phyloP scores from a whole-genome alignment of 805 yeast genomes.

The Dipodascus albidus region DNA sequence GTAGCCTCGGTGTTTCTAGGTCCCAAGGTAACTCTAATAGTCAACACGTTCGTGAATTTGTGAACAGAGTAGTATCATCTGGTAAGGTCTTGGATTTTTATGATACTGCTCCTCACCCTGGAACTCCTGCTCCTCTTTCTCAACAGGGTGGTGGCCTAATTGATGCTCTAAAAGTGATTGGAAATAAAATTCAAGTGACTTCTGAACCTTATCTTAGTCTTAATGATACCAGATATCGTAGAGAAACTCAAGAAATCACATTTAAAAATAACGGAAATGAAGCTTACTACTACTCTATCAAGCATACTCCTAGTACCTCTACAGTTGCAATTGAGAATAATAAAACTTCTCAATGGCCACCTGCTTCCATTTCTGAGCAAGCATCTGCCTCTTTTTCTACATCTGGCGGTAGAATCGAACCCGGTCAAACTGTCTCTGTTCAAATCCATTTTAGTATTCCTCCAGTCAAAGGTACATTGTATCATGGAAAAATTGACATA shows the following conservation, averaged over 20 bases:
- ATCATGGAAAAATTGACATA: neutral
- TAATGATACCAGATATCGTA: neutral
- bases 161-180: conserved; percentile 12
- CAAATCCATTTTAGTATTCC: neutral
- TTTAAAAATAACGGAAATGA: neutral
- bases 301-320: neutral
- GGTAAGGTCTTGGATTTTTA: conserved; percentile 1
- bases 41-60: neutral
- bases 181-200: conserved; percentile 8
- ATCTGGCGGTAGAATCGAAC: neutral
- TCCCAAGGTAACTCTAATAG: conserved; percentile 1
- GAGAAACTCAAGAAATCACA: neutral
- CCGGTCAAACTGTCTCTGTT: neutral
- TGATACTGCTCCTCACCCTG: neutral
- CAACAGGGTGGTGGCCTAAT: conserved; percentile 17
- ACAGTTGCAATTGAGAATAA: no score
- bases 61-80: neutral
- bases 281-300: neutral
- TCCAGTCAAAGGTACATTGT: neutral
- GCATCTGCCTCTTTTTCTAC: neutral
- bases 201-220: conserved; percentile 3
- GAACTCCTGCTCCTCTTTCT: conserved; percentile 9
- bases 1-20: neutral
- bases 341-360: neutral
- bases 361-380: neutral